Conservation (phyloP, 164 flowering plant genomes). For the Berberis vulgaris region DNA sequence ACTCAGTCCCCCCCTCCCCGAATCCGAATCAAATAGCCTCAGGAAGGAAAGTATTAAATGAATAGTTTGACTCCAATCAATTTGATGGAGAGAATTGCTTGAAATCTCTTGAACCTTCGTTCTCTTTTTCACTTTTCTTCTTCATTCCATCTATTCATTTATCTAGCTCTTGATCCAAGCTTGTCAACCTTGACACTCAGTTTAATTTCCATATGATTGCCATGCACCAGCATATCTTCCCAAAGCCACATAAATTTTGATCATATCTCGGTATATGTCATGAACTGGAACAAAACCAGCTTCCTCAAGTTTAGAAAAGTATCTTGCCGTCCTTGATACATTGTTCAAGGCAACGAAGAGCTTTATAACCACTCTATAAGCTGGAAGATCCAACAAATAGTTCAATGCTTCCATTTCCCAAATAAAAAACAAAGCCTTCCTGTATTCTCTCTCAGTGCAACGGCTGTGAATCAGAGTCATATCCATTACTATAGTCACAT, state of each 20-base stretch:
- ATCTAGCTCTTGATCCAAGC: too few species aligned
- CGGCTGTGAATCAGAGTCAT: constrained; percentile 74
- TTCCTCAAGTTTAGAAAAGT: constrained; percentile 71
- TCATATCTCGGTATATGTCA: constrained; percentile 59
- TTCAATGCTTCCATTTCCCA: constrained; percentile 85
- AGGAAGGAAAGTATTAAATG: too few species aligned
- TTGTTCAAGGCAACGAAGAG: constrained; percentile 68
- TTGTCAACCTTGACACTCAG: too few species aligned
- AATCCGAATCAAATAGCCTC: too few species aligned
- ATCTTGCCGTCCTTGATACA: constrained; percentile 57
- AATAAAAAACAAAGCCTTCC: constrained; percentile 63
- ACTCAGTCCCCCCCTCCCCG: too few species aligned
- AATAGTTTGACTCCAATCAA: too few species aligned
- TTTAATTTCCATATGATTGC: constrained; percentile 21
- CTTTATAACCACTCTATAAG: constrained; percentile 68
- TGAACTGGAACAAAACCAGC: constrained; percentile 72
- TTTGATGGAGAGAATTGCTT: too few species aligned
- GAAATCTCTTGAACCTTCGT: too few species aligned
- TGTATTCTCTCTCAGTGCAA: constrained; percentile 41
- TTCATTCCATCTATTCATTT: too few species aligned
- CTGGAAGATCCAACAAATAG: constrained; percentile 76
- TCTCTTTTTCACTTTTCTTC: too few species aligned
- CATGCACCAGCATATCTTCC: constrained; percentile 67
- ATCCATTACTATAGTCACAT: constrained; percentile 75
- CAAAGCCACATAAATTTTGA: constrained; percentile 40